Evolutionary conservation across 345 rosid species (phyloP), one percentile per base, ranked within the genome.

Genomic region (Arabis hirsuta): DNA sequence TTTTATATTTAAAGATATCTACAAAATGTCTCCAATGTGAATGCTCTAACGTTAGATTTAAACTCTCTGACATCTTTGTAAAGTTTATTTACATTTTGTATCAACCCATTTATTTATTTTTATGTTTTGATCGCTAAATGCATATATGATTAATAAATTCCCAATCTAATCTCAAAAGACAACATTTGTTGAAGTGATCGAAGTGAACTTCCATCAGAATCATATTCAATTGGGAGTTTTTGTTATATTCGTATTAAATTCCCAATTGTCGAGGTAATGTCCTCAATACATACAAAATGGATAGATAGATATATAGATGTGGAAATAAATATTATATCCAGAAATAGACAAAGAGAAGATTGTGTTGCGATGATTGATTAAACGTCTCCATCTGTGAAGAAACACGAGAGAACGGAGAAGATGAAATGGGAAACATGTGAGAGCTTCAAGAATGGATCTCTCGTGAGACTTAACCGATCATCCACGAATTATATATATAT

Each of bases 381-480:
- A 75, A 75, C 65, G 79, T 69, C 50, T 70, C 19, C 66, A 76
- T 56, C 65, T 76, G 80, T 70, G 80, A 70, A 64, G 61, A 68
- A 75, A 68, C 79, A 75, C 79, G 80, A 76, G 80, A 76, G 66
- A 69, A 56, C 60, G 71, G 75, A 76, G 79, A 63, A 76, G 71
- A 41, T 8, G 7, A 63, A 76, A 76, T 64, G 80, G 80, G 75
- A 76, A 76, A 76, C 80, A 76, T 69, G 80, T 76, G 80, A 76
- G 76, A 63, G 47, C 65, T 66, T 34, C 22, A 19, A 58, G 43
- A 70, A 63, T 76, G 80, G 80, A 76, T 76, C 71, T 76, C 80
- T 76, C 80, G 80, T 76, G 80, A 76, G 80, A 76, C 80, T 50
- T 24, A 69, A 76, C 80, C 80, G 76, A 76, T 64, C 69, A 62